A percentile compares a stretch with the other conserved stretches of the same genome.
Evolutionary conservation across 345 rosid genomes (phyloP).

Genomic region (Gossypium arboreum): DNA sequence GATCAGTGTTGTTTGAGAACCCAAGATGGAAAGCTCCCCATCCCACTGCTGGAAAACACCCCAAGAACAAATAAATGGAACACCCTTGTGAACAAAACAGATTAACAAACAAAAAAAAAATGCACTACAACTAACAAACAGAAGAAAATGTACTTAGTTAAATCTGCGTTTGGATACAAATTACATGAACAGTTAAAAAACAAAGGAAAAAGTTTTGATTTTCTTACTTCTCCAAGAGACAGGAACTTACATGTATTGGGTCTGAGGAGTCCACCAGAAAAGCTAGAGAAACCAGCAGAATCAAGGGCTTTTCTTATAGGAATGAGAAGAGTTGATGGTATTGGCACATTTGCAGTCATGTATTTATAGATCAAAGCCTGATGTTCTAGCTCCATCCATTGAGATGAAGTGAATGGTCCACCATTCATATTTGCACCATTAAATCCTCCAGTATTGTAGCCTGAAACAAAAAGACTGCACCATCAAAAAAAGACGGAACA

Average conservation of each 20-base stretch:
- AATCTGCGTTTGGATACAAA: background rate
- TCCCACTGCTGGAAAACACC: constrained; percentile 39
- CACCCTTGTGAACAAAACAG: background rate
- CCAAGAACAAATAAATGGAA: background rate
- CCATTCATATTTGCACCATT: constrained; percentile 40
- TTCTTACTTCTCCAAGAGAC: background rate
- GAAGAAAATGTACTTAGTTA: background rate
- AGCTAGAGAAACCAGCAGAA: constrained; percentile 44
- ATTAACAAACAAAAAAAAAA: background rate
- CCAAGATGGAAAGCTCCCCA: constrained; percentile 90
- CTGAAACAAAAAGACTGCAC: constrained; percentile 25
- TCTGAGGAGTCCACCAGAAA: constrained; percentile 39
- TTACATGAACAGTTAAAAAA: background rate
- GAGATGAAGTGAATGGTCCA: constrained; percentile 64
- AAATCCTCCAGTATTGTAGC: constrained; percentile 30
- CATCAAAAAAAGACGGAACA: background rate
- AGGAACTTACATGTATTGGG: constrained; percentile 53
- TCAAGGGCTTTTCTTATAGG: constrained; percentile 76
- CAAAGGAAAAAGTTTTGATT: background rate
- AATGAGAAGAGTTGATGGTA: constrained; percentile 68
- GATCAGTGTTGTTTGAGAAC: constrained; percentile 71
- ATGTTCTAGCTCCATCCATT: constrained; percentile 92
- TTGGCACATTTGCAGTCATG: constrained; percentile 69
- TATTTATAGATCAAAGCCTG: constrained; percentile 92
- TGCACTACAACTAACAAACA: background rate